Conservation (phyloP, 129 eudicot genomes). For the Ambrosia trifida region DNA sequence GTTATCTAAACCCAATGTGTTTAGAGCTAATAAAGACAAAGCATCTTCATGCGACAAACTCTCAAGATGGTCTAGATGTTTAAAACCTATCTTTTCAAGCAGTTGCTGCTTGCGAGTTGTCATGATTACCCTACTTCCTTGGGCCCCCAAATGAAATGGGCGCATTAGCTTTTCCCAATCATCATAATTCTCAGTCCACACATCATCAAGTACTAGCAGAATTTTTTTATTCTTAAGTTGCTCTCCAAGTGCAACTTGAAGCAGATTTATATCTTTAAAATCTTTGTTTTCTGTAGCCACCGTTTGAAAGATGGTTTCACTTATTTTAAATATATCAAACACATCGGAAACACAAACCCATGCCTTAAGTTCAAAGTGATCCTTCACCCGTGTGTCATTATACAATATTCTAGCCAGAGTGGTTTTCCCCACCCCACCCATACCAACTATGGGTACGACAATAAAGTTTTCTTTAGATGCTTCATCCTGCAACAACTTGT, state of each 20-base stretch:
- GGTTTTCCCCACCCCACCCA: no score
- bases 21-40: no score
- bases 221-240: no score
- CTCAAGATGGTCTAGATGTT: slow-evolving; percentile 8
- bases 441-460: no score
- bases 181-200: neutral
- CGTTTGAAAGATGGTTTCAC: neutral
- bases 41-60: neutral
- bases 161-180: slow-evolving; percentile 31
- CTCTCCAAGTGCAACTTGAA: neutral
- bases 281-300: neutral
- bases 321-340: no score
- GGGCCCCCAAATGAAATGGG: slow-evolving; percentile 14
- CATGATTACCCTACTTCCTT: neutral
- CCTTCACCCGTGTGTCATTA: no score
- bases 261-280: neutral
- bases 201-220: neutral
- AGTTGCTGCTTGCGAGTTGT: neutral
- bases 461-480: no score
- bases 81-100: neutral
- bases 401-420: no score
- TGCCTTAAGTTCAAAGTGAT: no score
- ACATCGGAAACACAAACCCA: no score
- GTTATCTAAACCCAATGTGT: neutral
- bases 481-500: no score